phyloP scores from a whole-genome alignment of 2,329 filamentous ascomycete genomes.

The Parastagonospora nodorum region DNA sequence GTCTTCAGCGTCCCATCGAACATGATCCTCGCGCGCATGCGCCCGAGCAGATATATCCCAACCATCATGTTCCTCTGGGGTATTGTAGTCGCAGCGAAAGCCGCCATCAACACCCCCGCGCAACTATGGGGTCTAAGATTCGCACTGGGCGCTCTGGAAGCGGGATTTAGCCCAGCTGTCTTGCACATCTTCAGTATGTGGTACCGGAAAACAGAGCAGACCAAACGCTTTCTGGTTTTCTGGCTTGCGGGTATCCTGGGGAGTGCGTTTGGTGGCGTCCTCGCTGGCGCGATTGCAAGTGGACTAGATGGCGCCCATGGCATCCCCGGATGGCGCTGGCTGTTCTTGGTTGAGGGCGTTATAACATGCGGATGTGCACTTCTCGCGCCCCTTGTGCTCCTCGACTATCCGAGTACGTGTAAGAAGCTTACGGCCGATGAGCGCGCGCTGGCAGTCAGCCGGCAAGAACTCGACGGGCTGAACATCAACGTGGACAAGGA shows the following conservation, averaged over 20 bases:
- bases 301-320: slow-evolving; percentile 32
- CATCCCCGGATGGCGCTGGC: slow-evolving; percentile 36
- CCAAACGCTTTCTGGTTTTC: slow-evolving; percentile 8
- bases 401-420: slow-evolving; percentile 54
- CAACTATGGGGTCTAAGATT: slow-evolving; percentile 7
- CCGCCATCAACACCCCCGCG: slow-evolving; percentile 43
- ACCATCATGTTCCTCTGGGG: slow-evolving; percentile 13
- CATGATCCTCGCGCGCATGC: slow-evolving; percentile 6
- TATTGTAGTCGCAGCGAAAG: slow-evolving; percentile 48
- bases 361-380: slow-evolving; percentile 15
- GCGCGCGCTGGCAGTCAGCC: background rate
- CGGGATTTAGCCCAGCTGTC: slow-evolving; percentile 6
- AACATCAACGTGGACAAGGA: slow-evolving; percentile 8
- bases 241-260: slow-evolving; percentile 7
- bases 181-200: slow-evolving; percentile 9
- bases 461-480: slow-evolving; percentile 5
- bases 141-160: slow-evolving; percentile 6
- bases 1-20: slow-evolving; percentile 52
- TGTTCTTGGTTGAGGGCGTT: slow-evolving; percentile 15
- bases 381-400: slow-evolving; percentile 52
- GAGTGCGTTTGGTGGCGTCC: slow-evolving; percentile 14
- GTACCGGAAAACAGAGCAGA: slow-evolving; percentile 6
- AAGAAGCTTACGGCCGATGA: slow-evolving; percentile 1
- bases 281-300: slow-evolving; percentile 14
- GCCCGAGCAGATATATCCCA: slow-evolving; percentile 7